A percentile compares a stretch with the other conserved stretches of the same genome.
phyloP scores from a whole-genome alignment of 139 green algal species.

The Spirogloea muscicola region DNA sequence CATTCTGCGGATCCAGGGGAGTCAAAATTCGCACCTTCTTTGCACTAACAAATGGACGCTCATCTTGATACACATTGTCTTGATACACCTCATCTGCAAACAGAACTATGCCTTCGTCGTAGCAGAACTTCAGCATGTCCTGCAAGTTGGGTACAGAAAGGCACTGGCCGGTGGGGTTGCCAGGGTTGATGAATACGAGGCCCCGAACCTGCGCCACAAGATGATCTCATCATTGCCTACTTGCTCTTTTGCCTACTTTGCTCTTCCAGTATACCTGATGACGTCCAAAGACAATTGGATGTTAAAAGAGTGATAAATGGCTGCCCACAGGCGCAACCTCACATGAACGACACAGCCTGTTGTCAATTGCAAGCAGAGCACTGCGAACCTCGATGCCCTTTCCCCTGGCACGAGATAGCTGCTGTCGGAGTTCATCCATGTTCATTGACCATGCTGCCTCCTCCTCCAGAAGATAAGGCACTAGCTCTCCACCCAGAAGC shows the following conservation, averaged over 20 bases:
- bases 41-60: constrained; percentile 78
- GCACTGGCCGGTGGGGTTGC: constrained; percentile 86
- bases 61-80: constrained; percentile 83
- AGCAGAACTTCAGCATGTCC: constrained; percentile 59
- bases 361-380: too few species aligned
- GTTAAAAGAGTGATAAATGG: constrained; percentile 3
- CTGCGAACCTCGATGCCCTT: constrained; percentile 54
- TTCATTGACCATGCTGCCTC: constrained; percentile 68
- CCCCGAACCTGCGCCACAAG: constrained; percentile 57
- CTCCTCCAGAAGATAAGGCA: constrained; percentile 89
- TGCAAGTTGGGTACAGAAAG: constrained; percentile 63
- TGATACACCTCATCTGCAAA: constrained; percentile 90
- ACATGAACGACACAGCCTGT: too few species aligned
- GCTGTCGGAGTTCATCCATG: constrained; percentile 56
- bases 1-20: not conserved
- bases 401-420: constrained; percentile 47
- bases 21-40: constrained; percentile 59
- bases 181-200: constrained; percentile 90
- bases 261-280: not conserved
- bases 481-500: constrained; percentile 78
- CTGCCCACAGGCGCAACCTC: too few species aligned
- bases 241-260: not conserved
- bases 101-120: constrained; percentile 60
- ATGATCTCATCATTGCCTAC: constrained; percentile 45
- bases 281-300: not conserved